Conservation (phyloP, 2,329 filamentous ascomycete genomes). For the Claviceps capensis region DNA sequence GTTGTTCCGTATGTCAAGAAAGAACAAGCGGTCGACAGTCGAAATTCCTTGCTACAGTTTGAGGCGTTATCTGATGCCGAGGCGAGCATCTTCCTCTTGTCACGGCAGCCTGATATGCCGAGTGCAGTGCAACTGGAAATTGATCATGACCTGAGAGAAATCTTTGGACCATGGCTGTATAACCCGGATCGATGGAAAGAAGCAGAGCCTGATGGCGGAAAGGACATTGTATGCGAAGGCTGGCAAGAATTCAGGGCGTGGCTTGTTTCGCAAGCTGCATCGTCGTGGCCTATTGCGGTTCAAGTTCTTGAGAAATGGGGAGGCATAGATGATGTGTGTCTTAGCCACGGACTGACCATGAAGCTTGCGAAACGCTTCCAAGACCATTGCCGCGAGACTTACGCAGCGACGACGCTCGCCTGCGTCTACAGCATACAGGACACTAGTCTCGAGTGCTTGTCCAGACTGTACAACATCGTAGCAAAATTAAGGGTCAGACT, state of each 20-base stretch:
- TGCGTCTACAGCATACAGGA: constrained; percentile 54
- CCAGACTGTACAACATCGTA: constrained; percentile 46
- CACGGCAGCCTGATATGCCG: constrained; percentile 36
- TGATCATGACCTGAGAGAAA: constrained; percentile 51
- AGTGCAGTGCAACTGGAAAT: constrained; percentile 28
- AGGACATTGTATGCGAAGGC: constrained; percentile 33
- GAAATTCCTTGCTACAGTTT: constrained; percentile 47
- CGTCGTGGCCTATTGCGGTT: constrained; percentile 48
- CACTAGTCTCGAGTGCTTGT: constrained; percentile 41
- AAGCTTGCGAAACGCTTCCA: constrained; percentile 49
- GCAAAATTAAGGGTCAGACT: constrained; percentile 41
- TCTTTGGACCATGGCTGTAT: constrained; percentile 64
- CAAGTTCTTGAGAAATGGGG: constrained; percentile 57
- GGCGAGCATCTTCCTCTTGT: constrained; percentile 49
- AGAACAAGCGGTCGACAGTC: constrained; percentile 55
- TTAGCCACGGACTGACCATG: constrained; percentile 43
- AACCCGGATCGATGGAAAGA: constrained; percentile 43
- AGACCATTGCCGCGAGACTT: constrained; percentile 45
- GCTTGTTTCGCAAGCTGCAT: constrained; percentile 46
- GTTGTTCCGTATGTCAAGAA: constrained; percentile 56
- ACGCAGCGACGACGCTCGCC: constrained; percentile 54
- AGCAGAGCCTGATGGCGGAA: constrained; percentile 2
- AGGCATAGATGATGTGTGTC: constrained; percentile 55
- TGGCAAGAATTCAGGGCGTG: constrained; percentile 60
- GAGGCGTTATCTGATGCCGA: constrained; percentile 43